A percentile compares a stretch with the other conserved stretches of the same genome.
phyloP scores from a whole-genome alignment of 192 early-diverging fungal species.

The Diversispora epigaea region DNA sequence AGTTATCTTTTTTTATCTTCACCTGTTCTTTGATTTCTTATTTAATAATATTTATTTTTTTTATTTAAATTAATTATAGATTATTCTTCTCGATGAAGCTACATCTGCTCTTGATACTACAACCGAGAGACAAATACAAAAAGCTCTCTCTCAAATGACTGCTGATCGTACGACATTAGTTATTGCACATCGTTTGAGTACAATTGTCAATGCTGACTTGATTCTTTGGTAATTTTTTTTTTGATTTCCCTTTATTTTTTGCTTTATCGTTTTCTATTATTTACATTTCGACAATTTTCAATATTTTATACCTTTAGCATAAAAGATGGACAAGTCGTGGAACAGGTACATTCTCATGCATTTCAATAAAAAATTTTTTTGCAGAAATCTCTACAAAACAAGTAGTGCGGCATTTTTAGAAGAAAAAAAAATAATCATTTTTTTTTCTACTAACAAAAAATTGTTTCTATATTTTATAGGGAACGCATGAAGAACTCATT shows the following conservation, averaged over 20 bases:
- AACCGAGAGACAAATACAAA: conserved; percentile 77
- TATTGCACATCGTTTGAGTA: conserved; percentile 83
- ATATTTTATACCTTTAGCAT: conserved; percentile 42
- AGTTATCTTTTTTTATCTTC: neutral
- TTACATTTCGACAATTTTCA: neutral
- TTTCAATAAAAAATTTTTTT: too few species aligned
- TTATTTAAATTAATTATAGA: conserved; percentile 36
- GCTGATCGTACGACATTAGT: conserved; percentile 83
- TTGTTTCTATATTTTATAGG: conserved; percentile 78
- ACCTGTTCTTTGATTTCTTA: too few species aligned
- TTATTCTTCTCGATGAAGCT: conserved; percentile 83
- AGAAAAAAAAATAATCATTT: too few species aligned
- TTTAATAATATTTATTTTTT: neutral
- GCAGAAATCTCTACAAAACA: too few species aligned
- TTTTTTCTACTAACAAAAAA: conserved; percentile 67
- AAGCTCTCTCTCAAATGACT: conserved; percentile 73
- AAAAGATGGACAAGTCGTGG: conserved; percentile 61
- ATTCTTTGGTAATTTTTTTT: conserved; percentile 24
- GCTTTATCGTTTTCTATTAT: neutral
- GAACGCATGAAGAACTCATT: conserved; percentile 79
- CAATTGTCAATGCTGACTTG: conserved; percentile 77
- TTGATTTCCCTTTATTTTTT: neutral
- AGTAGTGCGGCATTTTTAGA: too few species aligned
- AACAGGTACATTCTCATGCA: conserved; percentile 53
- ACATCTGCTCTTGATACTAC: conserved; percentile 76